Evolutionary conservation across 1,284 basidiomycete species (phyloP), one percentile per base, ranked within the genome.

Genomic region (Trichosporon asahii): DNA sequence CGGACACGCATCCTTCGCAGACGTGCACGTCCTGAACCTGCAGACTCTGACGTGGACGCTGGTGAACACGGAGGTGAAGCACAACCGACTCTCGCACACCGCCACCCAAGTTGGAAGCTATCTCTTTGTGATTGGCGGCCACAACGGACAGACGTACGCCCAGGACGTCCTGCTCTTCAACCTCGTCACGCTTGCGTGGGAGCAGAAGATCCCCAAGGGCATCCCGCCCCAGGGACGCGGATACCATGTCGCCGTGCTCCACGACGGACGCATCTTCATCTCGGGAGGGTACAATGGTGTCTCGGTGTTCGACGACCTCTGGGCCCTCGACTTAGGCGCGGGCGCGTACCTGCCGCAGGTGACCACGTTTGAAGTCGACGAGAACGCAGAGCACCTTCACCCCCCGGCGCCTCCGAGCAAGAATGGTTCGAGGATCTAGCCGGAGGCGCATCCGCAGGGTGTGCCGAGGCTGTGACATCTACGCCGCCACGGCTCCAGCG

Each of bases 101-200:
- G 88, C 93, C 3, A 94, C 93, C 0, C 93, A 93, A 79, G 91
- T 97, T 18, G 95, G 95, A n/a, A 94, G 92, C 1, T 95, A 94
- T 77, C 88, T 97, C 0, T 95, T 95, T 83, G 88, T 96, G 69
- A 87, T 91, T 69, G 95, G 94, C 2, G 94, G 95, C 0, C 94
- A 96, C 82, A 91, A 95, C 76, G 91, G 91, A 9, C 84, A 86
- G 23, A 85, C 89, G 60, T 97, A 96, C 81, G 89, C 88, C 29
- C 88, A 89, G 21, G 92, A 96, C 21, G 85, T 96, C 9, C 85
- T 94, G 14, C 85, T 93, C 6, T 93, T 95, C 83, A 95, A 96
- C 78, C 89, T 96, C 35, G 90, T 93, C 92, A 75, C 66, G 76
- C 75, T 70, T 55, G 72, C 72, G 18, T 68, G 46, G 84, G 90